Conservation (phyloP, 768 basidiomycete genomes). For the Boletales sp. region DNA sequence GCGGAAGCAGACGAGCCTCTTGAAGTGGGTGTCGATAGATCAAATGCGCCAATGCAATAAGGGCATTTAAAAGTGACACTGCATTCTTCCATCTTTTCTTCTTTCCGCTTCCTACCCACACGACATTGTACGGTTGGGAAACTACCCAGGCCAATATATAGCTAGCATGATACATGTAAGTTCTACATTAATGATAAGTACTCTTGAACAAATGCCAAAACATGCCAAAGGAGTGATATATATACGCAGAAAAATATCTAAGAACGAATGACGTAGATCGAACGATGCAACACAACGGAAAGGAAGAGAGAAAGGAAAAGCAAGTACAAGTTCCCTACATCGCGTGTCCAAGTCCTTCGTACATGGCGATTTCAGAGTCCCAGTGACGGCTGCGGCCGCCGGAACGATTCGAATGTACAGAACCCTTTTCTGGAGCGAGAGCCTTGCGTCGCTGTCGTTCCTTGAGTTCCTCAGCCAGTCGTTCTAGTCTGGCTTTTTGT, state of each 20-base stretch:
- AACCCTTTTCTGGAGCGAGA: constrained; percentile 28
- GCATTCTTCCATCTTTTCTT: background rate
- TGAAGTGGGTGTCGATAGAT: constrained; percentile 1
- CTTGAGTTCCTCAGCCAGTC: constrained; percentile 45
- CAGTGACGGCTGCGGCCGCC: constrained; percentile 20
- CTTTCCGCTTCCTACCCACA: background rate
- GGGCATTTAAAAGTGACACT: too few species aligned
- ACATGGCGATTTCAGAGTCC: constrained; percentile 30
- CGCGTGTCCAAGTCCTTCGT: constrained; percentile 25
- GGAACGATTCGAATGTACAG: constrained; percentile 26
- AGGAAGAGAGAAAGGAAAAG: background rate
- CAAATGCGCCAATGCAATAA: background rate
- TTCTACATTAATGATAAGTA: constrained; percentile 28
- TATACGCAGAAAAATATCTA: constrained; percentile 13
- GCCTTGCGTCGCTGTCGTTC: constrained; percentile 32
- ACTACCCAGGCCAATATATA: constrained; percentile 9
- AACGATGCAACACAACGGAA: constrained; percentile 7
- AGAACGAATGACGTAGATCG: constrained; percentile 15
- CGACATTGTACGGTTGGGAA: constrained; percentile 2
- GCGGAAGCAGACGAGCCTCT: background rate
- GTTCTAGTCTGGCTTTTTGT: constrained; percentile 36
- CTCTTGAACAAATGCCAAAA: constrained; percentile 10
- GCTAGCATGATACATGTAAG: constrained; percentile 23
- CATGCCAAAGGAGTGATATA: constrained; percentile 13
- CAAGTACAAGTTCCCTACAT: constrained; percentile 12